Base-by-base conservation (phyloP, 805 yeast species). In the Wickerhamomyces chaumierensis region DNA sequence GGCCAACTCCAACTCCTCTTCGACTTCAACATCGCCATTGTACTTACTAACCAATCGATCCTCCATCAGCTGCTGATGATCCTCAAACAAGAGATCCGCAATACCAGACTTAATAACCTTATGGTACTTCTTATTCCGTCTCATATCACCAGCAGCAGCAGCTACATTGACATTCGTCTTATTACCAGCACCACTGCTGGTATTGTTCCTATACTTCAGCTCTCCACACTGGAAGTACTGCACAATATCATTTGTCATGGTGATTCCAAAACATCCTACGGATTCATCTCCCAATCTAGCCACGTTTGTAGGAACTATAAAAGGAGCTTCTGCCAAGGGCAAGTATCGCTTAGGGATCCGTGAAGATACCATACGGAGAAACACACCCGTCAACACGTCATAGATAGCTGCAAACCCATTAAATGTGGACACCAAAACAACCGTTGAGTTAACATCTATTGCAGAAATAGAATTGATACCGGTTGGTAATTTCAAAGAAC, bases 1-100 rank as follows among this genome's bases (percentile, higher is more conserved):
- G 0, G 56, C 58, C 13, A 53, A 35, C 35, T 53, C 55, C 2
- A 53, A 31, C 21, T 53, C 51, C 25, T 53, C 58, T 3, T 44
- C 42, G 4, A 38, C 43, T 1, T 40, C 35, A 8, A 4, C n/a
- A 13, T 35, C 41, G 3, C 56, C 56, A 35, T 53, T 52, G 34
- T 49, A 53, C 36, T 46, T 47, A 6, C 38, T 39, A 17, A 49
- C 15, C n/a, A 49, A 15, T 31, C 40, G 33, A 18, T 43, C 46
- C 7, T 48, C 35, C 31, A 42, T 37, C 15, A 33, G 33, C 2
- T 31, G 16, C 18, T 47, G 45, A 16, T 48, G 36, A 8, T 49
- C 47, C 6, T 36, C 33, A 34, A 47, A 46, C 4, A 45, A 43
- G 34, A 53, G 23, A n/a, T 53, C 57, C 16, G 45, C 41, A 5